Percentiles rank a stretch among this genome's conserved stretches.
phyloP scores from a whole-genome alignment of 768 basidiomycete genomes.

The Podaxis mareebaensis region DNA sequence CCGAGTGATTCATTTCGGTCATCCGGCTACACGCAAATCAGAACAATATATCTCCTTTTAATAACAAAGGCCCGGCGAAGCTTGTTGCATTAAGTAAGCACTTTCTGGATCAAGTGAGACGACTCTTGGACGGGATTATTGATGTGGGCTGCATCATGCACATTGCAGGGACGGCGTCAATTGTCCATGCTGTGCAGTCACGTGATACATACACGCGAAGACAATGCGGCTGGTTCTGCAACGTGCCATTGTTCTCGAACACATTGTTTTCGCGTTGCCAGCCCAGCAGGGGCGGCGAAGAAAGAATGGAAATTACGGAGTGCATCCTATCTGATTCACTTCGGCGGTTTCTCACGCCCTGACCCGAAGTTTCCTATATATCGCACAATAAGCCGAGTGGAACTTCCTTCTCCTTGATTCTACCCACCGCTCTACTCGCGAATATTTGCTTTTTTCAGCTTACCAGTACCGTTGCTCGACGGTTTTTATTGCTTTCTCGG shows the following conservation, averaged over 20 bases:
- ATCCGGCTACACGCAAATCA: too few species aligned
- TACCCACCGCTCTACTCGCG: neutral
- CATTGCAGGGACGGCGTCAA: neutral
- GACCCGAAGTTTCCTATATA: slow-evolving; percentile 11
- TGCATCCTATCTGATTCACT: neutral
- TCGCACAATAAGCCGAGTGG: slow-evolving; percentile 6
- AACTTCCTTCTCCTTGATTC: neutral
- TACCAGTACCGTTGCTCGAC: slow-evolving; percentile 3
- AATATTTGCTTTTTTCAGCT: neutral
- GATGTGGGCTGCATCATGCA: neutral
- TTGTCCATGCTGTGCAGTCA: slow-evolving; percentile 8
- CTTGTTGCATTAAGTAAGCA: too few species aligned
- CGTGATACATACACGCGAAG: slow-evolving; percentile 1
- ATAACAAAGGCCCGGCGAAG: too few species aligned
- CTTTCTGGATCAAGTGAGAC: too few species aligned
- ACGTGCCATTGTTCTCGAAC: slow-evolving; percentile 12
- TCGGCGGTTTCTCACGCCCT: slow-evolving; percentile 1
- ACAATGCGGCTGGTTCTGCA: slow-evolving; percentile 4
- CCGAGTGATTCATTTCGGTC: too few species aligned
- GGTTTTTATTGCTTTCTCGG: slow-evolving; percentile 2
- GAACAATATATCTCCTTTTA: too few species aligned
- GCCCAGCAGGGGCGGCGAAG: neutral
- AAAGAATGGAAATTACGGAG: slow-evolving; percentile 1
- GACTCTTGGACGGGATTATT: too few species aligned
- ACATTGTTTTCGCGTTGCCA: slow-evolving; percentile 12